phyloP scores from a whole-genome alignment of 2,329 filamentous ascomycete genomes.

The Alternaria ventricosa region DNA sequence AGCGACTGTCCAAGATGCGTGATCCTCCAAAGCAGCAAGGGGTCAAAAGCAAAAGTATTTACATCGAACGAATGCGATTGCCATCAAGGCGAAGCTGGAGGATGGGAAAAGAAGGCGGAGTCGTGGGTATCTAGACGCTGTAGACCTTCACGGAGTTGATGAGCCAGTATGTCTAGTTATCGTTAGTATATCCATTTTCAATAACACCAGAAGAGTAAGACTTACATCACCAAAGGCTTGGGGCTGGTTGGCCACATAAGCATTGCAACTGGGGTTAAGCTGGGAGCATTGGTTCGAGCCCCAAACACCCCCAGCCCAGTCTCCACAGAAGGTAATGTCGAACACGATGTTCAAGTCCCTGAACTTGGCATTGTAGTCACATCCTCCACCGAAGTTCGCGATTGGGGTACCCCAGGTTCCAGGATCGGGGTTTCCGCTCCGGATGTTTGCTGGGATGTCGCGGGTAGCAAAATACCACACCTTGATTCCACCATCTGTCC shows the following conservation, averaged over 20 bases:
- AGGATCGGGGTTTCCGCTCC: slow-evolving; percentile 49
- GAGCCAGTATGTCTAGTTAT: slow-evolving; percentile 45
- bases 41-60: not conserved
- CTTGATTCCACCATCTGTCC: slow-evolving; percentile 51
- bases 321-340: slow-evolving; percentile 62
- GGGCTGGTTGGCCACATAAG: slow-evolving; percentile 48
- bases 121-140: slow-evolving; percentile 26
- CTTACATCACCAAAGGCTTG: slow-evolving; percentile 46
- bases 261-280: slow-evolving; percentile 44
- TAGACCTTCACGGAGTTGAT: slow-evolving; percentile 50
- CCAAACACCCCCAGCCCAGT: slow-evolving; percentile 61
- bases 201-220: not conserved
- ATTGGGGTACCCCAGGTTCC: slow-evolving; percentile 51
- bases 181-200: slow-evolving; percentile 8
- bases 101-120: not conserved
- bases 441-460: slow-evolving; percentile 53
- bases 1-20: not conserved
- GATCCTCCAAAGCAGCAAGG: not conserved
- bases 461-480: slow-evolving; percentile 56
- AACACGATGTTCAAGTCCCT: slow-evolving; percentile 51
- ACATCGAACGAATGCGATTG: not conserved
- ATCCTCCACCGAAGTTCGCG: slow-evolving; percentile 45
- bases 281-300: slow-evolving; percentile 36
- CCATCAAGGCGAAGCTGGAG: not conserved
- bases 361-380: slow-evolving; percentile 46